Base-by-base conservation (phyloP, 140 eudicot species). In the Senecio squalidus region DNA sequence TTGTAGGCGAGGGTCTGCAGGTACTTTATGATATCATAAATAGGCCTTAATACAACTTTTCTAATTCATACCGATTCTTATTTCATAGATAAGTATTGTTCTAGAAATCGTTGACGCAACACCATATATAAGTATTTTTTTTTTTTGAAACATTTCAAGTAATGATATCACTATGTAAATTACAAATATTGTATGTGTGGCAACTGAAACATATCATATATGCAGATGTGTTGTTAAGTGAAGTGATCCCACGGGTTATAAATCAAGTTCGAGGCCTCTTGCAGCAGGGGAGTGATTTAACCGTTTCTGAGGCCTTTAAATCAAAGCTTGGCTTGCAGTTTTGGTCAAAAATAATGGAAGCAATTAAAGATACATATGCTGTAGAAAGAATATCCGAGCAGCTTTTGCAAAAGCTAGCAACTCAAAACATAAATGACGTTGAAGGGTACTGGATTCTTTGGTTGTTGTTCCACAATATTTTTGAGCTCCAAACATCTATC, bases 391-490 rank as follows among this genome's bases (percentile, higher is more conserved):
- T 87, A 66, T 72, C 95, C 44, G 96, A 92, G 70, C 86, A 83
- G 65, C 82, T 91, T 62, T 76, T 91, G 74, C 80, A 52, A 64
- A 81, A 84, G 50, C 58, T 92, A 53, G 86, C 88, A 50, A 68
- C 82, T 73, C 76, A 76, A 70, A 60, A 67, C 49, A 81, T 74
- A 10, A 84, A 62, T 54, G 85, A 84, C 29, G 68, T 65, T 58
- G 98, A 92, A 77, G 96, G 84, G 45, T 87, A 86, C 78, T 92
- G 96, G 98, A 74, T 79, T 74, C 60, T 91, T 36, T 83, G 92
- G 96, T 69, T 86, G 58, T 73, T 86, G 62, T 91, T 81, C 72
- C 84, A 88, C 55, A 84, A 55, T 29, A 54, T 73, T 34, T 72
- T 25, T 55, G 75, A 80, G 62, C 62, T 54, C 43, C 95, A 92